phyloP scores from a whole-genome alignment of 495 filamentous ascomycete species.

The Penicillium taxi region DNA sequence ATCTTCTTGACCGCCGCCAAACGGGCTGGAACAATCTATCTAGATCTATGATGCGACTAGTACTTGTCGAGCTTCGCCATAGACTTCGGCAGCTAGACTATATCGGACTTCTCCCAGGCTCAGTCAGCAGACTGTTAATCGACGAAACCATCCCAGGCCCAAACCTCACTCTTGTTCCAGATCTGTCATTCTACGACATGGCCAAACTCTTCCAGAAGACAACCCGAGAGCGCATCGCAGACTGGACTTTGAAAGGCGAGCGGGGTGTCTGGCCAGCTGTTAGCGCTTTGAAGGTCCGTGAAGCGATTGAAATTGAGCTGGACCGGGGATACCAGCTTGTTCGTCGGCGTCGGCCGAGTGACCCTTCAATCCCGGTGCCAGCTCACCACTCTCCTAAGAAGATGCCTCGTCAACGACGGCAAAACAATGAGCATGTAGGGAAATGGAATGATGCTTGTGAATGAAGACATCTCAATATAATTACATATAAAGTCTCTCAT shows the following conservation, averaged over 20 bases:
- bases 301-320: slow-evolving; percentile 77
- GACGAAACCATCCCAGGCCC: slow-evolving; percentile 82
- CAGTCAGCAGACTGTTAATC: slow-evolving; percentile 69
- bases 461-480: no score
- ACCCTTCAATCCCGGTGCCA: slow-evolving; percentile 11
- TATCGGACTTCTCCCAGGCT: slow-evolving; percentile 58
- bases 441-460: slow-evolving; percentile 21
- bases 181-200: slow-evolving; percentile 65
- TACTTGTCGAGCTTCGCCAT: slow-evolving; percentile 72
- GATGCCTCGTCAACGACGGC: slow-evolving; percentile 20
- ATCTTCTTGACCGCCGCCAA: slow-evolving; percentile 59
- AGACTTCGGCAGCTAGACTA: slow-evolving; percentile 75
- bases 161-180: slow-evolving; percentile 73
- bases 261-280: slow-evolving; percentile 89
- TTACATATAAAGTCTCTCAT: no score
- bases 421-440: slow-evolving; percentile 18
- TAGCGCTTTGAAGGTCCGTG: slow-evolving; percentile 71
- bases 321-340: slow-evolving; percentile 78
- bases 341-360: slow-evolving; percentile 47
- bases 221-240: slow-evolving; percentile 62
- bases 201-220: slow-evolving; percentile 71
- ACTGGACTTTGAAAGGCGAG: slow-evolving; percentile 83
- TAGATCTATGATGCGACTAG: slow-evolving; percentile 57
- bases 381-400: slow-evolving; percentile 23
- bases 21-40: slow-evolving; percentile 50